phyloP scores from a whole-genome alignment of 257 asterid genomes.

The Gentiana macrophylla region DNA sequence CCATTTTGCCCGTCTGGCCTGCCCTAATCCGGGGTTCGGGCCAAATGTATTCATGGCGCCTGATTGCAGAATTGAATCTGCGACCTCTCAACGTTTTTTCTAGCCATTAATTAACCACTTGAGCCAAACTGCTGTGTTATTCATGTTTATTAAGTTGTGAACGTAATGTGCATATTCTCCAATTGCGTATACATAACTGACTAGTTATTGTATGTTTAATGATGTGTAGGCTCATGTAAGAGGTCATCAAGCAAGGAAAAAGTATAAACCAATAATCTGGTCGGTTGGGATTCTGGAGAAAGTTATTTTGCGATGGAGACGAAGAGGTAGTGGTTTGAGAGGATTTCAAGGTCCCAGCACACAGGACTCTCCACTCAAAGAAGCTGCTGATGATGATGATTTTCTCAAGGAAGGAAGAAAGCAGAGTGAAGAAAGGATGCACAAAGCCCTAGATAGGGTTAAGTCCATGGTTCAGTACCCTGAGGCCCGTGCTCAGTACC shows the following conservation, averaged over 20 bases:
- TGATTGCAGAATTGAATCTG: too few relatives aligned
- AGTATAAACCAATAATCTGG: constrained; percentile 77
- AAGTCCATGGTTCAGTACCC: constrained; percentile 86
- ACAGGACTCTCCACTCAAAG: constrained; percentile 25
- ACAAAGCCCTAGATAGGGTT: constrained; percentile 83
- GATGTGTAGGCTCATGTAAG: constrained; percentile 82
- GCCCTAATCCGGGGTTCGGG: too few relatives aligned
- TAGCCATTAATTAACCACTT: too few relatives aligned
- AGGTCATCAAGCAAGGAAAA: constrained; percentile 94
- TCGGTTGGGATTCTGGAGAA: constrained; percentile 90
- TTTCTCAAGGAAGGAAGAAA: constrained; percentile 80
- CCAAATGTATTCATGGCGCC: too few relatives aligned
- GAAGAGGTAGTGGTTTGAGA: constrained; percentile 81
- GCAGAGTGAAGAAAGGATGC: constrained; percentile 76
- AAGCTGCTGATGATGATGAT: constrained; percentile 59
- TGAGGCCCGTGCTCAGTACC: constrained; percentile 88
- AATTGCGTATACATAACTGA: neutral
- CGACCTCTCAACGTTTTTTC: too few relatives aligned
- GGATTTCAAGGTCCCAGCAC: constrained; percentile 45
- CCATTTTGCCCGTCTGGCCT: too few relatives aligned
- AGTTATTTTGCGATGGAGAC: constrained; percentile 91
- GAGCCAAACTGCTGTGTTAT: too few relatives aligned
- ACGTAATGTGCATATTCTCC: neutral
- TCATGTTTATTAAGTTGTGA: too few relatives aligned
- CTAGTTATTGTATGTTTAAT: constrained; percentile 10